Conservation (phyloP, 352 stramenopile species). For the Globisporangium barbulae region DNA sequence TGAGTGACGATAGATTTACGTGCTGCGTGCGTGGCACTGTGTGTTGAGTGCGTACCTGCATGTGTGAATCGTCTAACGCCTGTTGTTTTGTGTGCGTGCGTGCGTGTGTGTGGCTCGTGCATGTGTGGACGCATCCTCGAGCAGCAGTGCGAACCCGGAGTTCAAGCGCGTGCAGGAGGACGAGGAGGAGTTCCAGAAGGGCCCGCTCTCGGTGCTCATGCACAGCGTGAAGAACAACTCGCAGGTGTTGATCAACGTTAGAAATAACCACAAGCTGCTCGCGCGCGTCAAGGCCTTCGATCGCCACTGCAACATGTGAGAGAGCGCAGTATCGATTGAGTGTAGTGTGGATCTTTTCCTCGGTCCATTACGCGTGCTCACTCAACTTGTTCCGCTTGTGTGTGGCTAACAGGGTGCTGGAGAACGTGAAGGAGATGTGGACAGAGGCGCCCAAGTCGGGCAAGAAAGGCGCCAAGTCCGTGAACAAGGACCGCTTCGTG, state of each 20-base stretch:
- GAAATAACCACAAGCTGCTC: conserved; percentile 99
- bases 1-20: neutral
- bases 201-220: conserved; percentile 96
- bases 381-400: neutral
- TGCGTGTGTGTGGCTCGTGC: neutral
- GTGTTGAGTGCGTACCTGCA: neutral
- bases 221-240: conserved; percentile 97
- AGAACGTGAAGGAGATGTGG: conserved; percentile 99
- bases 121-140: neutral
- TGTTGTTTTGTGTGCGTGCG: neutral
- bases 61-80: neutral
- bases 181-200: conserved; percentile 95
- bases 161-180: conserved; percentile 88
- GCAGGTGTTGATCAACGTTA: conserved; percentile 99
- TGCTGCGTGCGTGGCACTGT: neutral
- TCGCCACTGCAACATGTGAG: conserved; percentile 98
- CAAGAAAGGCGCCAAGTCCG: conserved; percentile 93
- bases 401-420: conserved; percentile 88
- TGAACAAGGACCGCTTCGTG: conserved; percentile 99
- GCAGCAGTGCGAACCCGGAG: conserved; percentile 35
- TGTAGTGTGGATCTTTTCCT: neutral
- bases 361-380: neutral
- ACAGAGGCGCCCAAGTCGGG: conserved; percentile 97
- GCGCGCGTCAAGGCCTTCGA: conserved; percentile 99
- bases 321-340: neutral